Evolutionary conservation across 1,284 basidiomycete species (phyloP).

Genomic region (Cronartium ribicola): DNA sequence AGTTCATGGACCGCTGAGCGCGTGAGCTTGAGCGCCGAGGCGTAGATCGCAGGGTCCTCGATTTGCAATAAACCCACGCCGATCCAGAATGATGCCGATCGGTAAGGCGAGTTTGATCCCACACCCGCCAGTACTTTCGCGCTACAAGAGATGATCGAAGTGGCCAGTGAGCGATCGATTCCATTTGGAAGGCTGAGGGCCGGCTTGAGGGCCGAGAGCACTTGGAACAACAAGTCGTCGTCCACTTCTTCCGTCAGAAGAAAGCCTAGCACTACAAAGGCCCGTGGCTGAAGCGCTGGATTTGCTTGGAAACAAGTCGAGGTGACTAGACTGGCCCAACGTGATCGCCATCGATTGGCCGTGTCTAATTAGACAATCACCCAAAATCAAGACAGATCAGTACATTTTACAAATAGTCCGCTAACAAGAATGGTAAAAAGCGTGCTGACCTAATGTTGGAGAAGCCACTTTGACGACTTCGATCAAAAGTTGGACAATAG

Average conservation of each 20-base stretch:
- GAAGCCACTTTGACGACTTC: slow-evolving; percentile 65
- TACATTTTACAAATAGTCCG: neutral
- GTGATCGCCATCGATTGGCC: slow-evolving; percentile 82
- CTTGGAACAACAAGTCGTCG: slow-evolving; percentile 81
- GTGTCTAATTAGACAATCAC: slow-evolving; percentile 59
- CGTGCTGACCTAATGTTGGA: slow-evolving; percentile 63
- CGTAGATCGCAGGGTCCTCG: slow-evolving; percentile 70
- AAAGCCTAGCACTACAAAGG: slow-evolving; percentile 77
- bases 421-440: neutral
- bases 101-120: slow-evolving; percentile 73
- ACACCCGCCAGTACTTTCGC: slow-evolving; percentile 49
- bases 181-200: slow-evolving; percentile 60
- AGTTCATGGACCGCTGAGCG: slow-evolving; percentile 62
- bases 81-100: slow-evolving; percentile 71
- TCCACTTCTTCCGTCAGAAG: slow-evolving; percentile 70
- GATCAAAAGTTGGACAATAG: slow-evolving; percentile 63
- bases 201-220: slow-evolving; percentile 63
- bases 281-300: slow-evolving; percentile 79
- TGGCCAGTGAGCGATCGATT: slow-evolving; percentile 56
- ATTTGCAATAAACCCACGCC: slow-evolving; percentile 64
- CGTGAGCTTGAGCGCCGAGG: slow-evolving; percentile 78
- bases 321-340: slow-evolving; percentile 89
- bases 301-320: slow-evolving; percentile 89
- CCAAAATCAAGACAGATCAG: neutral
- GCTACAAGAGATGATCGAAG: slow-evolving; percentile 40